Conservation (phyloP, 768 basidiomycete genomes). For the Tricholoma bakamatsutake region DNA sequence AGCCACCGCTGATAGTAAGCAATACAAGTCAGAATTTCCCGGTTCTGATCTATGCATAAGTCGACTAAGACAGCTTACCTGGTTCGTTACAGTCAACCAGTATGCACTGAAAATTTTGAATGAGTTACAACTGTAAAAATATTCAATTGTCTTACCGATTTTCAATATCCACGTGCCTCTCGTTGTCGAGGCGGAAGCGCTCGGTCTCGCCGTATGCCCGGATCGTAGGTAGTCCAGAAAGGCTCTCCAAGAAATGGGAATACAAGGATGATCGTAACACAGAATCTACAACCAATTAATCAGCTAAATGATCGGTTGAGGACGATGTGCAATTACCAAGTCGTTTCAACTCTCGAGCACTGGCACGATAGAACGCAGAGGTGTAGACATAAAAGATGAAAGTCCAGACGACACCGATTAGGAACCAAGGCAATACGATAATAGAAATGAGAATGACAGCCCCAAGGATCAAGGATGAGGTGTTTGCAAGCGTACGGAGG, state of each 20-base stretch:
- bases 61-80: too few relatives aligned
- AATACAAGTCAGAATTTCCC: too few relatives aligned
- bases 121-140: too few relatives aligned
- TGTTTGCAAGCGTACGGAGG: conserved; percentile 64
- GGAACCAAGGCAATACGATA: conserved; percentile 78
- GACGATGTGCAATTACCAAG: conserved; percentile 36
- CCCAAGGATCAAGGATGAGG: conserved; percentile 60
- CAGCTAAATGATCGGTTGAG: neutral
- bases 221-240: conserved; percentile 83
- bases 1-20: too few relatives aligned
- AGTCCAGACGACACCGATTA: too few relatives aligned
- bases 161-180: conserved; percentile 73
- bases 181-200: conserved; percentile 73
- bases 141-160: conserved; percentile 50
- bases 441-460: conserved; percentile 77
- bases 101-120: too few relatives aligned
- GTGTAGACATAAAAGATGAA: too few relatives aligned
- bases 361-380: conserved; percentile 81
- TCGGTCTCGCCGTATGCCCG: conserved; percentile 79
- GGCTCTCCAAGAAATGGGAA: conserved; percentile 87
- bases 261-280: conserved; percentile 84
- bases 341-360: conserved; percentile 83
- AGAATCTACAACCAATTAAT: conserved; percentile 46
- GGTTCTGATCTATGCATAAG: too few relatives aligned
- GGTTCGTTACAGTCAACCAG: too few relatives aligned